phyloP scores from a whole-genome alignment of 441 rosid species.

The Populus hybrid region DNA sequence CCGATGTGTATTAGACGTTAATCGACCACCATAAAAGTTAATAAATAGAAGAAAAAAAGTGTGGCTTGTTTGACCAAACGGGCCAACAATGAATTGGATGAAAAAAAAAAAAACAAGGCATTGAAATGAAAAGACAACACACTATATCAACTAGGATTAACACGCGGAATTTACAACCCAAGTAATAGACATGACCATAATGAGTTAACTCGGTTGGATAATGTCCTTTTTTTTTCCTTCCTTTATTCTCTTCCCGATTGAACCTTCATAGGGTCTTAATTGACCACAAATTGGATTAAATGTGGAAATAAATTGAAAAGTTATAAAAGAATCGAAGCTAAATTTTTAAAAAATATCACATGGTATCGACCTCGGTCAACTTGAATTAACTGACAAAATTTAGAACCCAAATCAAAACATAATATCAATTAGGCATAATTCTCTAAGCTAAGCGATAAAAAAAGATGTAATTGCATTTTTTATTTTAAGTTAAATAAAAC shows the following conservation, averaged over 20 bases:
- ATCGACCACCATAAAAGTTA: background rate
- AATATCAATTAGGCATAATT: background rate
- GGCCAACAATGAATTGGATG: background rate
- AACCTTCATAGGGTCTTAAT: too few species aligned
- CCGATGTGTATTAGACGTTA: background rate
- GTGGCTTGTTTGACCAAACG: background rate
- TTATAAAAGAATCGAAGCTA: background rate
- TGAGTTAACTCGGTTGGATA: background rate
- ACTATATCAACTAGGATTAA: background rate
- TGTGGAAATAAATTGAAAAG: background rate
- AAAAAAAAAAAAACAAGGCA: background rate
- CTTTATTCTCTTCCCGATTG: background rate
- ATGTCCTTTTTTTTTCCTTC: background rate
- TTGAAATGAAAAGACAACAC: background rate
- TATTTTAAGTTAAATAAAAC: too few species aligned
- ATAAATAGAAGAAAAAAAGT: background rate
- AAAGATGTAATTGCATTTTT: background rate
- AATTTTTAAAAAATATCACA: background rate
- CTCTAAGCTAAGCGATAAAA: too few species aligned
- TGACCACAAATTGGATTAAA: background rate
- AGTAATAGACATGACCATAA: background rate
- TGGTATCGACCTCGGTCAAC: background rate
- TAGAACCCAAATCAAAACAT: background rate
- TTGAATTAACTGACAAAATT: background rate
- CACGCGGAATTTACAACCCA: background rate